A percentile compares a stretch with the other conserved stretches of the same genome.
These are phyloP conservation scores for Williopsis jadinii DNA, from an alignment of 1,139 yeast species.

Conservation along the genomic window DNA sequence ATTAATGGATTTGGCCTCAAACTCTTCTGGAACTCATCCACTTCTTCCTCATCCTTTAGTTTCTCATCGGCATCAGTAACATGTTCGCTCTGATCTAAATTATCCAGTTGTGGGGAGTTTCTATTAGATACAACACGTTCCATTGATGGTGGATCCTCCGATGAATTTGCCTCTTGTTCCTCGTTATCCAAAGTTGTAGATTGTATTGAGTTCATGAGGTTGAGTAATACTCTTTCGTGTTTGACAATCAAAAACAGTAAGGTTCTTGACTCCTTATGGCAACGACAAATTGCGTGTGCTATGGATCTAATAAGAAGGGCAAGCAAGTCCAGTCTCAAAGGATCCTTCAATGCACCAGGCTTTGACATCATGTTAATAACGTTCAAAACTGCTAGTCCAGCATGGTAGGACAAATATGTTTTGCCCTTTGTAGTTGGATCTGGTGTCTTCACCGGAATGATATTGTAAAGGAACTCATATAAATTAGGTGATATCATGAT, in stretches of 20 bases:
- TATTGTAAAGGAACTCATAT: constrained; percentile 52
- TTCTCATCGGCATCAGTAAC: constrained; percentile 1
- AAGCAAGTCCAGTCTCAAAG: constrained; percentile 48
- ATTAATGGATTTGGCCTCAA: constrained; percentile 37
- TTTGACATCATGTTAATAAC: constrained; percentile 31
- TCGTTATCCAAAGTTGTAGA: constrained; percentile 15
- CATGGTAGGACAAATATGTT: constrained; percentile 44
- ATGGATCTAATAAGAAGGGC: constrained; percentile 52
- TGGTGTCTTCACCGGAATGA: constrained; percentile 38
- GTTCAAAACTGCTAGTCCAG: constrained; percentile 51
- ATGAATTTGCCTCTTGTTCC: constrained; percentile 2
- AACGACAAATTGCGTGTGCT: constrained; percentile 41
- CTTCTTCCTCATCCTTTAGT: constrained; percentile 2
- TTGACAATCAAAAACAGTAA: constrained; percentile 46
- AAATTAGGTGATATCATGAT: constrained; percentile 37
- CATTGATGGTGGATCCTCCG: constrained; percentile 1
- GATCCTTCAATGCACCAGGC: constrained; percentile 12
- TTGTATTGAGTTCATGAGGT: constrained; percentile 22
- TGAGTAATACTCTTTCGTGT: constrained; percentile 29
- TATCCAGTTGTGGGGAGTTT: constrained; percentile 3
- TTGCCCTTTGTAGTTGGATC: constrained; percentile 24
- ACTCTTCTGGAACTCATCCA: constrained; percentile 18
- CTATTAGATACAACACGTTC: background rate
- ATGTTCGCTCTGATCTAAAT: background rate
- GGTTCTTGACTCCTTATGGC: constrained; percentile 47